phyloP scores from a whole-genome alignment of 768 basidiomycete genomes.

The Cyathus striatus region DNA sequence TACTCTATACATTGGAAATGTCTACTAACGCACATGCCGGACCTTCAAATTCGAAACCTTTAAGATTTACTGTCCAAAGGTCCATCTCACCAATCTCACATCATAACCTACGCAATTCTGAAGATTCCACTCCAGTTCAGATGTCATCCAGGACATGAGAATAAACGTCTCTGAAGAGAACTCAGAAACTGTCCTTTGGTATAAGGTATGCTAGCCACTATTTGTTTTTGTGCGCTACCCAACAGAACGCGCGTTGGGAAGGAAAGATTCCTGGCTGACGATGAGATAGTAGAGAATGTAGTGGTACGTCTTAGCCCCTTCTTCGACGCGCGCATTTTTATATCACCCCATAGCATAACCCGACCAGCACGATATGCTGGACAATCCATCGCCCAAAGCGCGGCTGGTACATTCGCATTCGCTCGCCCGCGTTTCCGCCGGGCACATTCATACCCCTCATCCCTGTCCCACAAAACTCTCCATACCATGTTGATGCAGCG shows the following conservation, averaged over 20 bases:
- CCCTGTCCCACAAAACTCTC: slow-evolving; percentile 42
- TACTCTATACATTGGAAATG: too few relatives aligned
- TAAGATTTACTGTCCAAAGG: slow-evolving; percentile 28
- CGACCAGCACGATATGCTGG: slow-evolving; percentile 65
- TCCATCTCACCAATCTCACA: slow-evolving; percentile 7
- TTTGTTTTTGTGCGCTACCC: too few relatives aligned
- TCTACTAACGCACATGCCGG: slow-evolving; percentile 8
- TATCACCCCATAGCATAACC: slow-evolving; percentile 44
- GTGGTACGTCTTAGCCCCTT: slow-evolving; percentile 54
- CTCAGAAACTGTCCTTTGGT: slow-evolving; percentile 61
- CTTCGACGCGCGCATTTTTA: too few relatives aligned
- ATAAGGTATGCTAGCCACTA: slow-evolving; percentile 64
- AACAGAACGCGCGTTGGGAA: too few relatives aligned
- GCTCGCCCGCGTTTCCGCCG: slow-evolving; percentile 66
- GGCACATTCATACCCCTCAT: slow-evolving; percentile 50
- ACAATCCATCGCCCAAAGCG: slow-evolving; percentile 73
- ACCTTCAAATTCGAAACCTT: slow-evolving; percentile 10
- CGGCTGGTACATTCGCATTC: slow-evolving; percentile 82
- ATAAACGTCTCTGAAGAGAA: slow-evolving; percentile 58
- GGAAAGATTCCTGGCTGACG: slow-evolving; percentile 71
- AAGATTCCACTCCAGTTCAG: slow-evolving; percentile 41
- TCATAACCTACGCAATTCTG: neutral
- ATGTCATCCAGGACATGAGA: slow-evolving; percentile 66
- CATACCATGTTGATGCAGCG: slow-evolving; percentile 45
- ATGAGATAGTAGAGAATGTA: slow-evolving; percentile 72